These are phyloP conservation scores for Nothophoma quercina DNA, from an alignment of 2,329 filamentous ascomycete species.

Conservation along the genomic window DNA sequence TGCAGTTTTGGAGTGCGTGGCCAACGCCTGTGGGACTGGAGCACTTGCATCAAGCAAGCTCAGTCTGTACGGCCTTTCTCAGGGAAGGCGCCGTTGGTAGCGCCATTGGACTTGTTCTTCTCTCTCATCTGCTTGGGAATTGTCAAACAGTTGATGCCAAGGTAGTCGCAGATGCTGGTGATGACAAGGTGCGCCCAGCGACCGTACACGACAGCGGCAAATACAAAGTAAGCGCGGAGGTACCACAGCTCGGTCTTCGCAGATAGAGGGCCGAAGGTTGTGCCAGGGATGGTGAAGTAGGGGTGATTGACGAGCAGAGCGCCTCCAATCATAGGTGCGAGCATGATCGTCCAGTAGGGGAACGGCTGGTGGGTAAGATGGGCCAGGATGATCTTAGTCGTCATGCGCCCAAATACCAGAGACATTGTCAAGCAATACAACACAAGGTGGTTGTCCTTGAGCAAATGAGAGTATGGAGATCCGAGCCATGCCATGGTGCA, in stretches of 20 bases:
- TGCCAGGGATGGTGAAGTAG: slow-evolving; percentile 58
- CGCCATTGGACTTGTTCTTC: slow-evolving; percentile 39
- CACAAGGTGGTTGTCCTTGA: slow-evolving; percentile 84
- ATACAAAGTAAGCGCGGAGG: slow-evolving; percentile 82
- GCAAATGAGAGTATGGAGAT: slow-evolving; percentile 83
- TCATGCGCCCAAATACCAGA: slow-evolving; percentile 98
- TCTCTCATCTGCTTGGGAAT: slow-evolving; percentile 61
- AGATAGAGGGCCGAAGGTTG: slow-evolving; percentile 66
- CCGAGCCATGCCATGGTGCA: slow-evolving; percentile 85
- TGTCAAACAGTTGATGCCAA: slow-evolving; percentile 94
- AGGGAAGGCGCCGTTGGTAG: slow-evolving; percentile 34
- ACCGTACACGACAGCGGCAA: slow-evolving; percentile 86
- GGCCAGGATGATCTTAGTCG: slow-evolving; percentile 97
- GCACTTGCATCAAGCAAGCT: background rate
- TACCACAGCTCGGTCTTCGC: slow-evolving; percentile 77
- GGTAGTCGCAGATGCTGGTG: slow-evolving; percentile 86
- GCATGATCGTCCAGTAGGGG: slow-evolving; percentile 94
- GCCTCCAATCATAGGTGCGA: slow-evolving; percentile 85
- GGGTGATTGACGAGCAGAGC: slow-evolving; percentile 85
- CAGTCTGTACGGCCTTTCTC: slow-evolving; percentile 47
- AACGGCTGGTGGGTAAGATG: slow-evolving; percentile 94
- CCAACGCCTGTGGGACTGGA: background rate
- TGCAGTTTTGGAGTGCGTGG: background rate
- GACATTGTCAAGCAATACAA: slow-evolving; percentile 93
- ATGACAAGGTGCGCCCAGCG: slow-evolving; percentile 93